These are phyloP conservation scores for Fusarium chlamydosporum DNA, from an alignment of 2,329 filamentous ascomycete genomes.

Conservation along the genomic window DNA sequence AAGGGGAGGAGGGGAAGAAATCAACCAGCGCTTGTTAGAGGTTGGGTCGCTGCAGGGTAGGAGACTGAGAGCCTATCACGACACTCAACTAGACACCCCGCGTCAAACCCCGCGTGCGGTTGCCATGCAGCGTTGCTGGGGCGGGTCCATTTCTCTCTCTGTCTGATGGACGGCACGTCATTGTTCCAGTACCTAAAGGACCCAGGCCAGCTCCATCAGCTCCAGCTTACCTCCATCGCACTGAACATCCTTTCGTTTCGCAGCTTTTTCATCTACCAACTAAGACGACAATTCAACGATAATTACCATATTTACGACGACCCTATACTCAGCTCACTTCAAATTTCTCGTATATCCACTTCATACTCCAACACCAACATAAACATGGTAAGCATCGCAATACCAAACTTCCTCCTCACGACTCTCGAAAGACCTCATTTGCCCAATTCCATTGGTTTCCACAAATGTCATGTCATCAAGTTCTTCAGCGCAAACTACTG, in stretches of 20 bases:
- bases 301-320: not conserved
- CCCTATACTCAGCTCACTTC: not conserved
- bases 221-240: slow-evolving; percentile 37
- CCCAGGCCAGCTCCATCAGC: slow-evolving; percentile 34
- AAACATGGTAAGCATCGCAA: slow-evolving; percentile 38
- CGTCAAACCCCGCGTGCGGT: slow-evolving; percentile 42
- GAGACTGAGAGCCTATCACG: slow-evolving; percentile 9
- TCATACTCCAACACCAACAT: slow-evolving; percentile 17
- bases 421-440: not conserved
- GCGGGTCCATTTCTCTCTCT: slow-evolving; percentile 4
- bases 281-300: slow-evolving; percentile 9
- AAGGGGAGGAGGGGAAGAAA: slow-evolving; percentile 1
- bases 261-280: slow-evolving; percentile 25
- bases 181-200: slow-evolving; percentile 34
- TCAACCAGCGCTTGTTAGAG: slow-evolving; percentile 20
- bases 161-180: slow-evolving; percentile 42
- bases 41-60: slow-evolving; percentile 20
- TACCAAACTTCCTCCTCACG: not conserved
- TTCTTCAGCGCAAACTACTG: slow-evolving; percentile 14
- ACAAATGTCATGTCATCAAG: not conserved
- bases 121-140: slow-evolving; percentile 36
- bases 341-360: not conserved
- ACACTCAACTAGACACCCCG: slow-evolving; percentile 29
- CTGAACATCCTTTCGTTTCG: slow-evolving; percentile 19
- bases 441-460: not conserved